phyloP scores from a whole-genome alignment of 2,329 filamentous ascomycete genomes.

The Delphinella strobiligena region DNA sequence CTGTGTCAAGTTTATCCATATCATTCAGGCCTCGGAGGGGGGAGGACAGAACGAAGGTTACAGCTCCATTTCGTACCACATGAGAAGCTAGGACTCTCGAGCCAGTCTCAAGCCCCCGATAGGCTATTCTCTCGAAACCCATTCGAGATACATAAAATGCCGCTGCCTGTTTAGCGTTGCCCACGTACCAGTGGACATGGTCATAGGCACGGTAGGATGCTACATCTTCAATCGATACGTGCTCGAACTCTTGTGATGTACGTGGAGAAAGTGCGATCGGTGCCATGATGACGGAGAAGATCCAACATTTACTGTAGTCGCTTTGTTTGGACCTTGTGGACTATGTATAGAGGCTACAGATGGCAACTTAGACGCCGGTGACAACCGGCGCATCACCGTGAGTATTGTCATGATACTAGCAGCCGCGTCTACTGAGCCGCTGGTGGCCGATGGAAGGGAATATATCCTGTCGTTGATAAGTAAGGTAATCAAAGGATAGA shows the following conservation, averaged over 20 bases:
- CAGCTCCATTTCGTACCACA: conserved; percentile 63
- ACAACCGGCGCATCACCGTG: too few species aligned
- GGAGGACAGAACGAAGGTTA: conserved; percentile 75
- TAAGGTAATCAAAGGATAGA: too few species aligned
- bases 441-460: too few species aligned
- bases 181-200: conserved; percentile 91
- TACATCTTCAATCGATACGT: conserved; percentile 5
- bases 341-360: too few species aligned
- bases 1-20: conserved; percentile 20
- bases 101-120: conserved; percentile 79
- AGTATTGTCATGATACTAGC: too few species aligned
- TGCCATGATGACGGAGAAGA: conserved; percentile 18
- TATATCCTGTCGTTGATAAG: too few species aligned
- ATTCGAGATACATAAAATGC: conserved; percentile 80
- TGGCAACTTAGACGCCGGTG: too few species aligned
- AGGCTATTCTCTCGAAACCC: conserved; percentile 73
- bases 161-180: conserved; percentile 91
- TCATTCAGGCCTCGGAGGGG: conserved; percentile 47
- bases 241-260: conserved; percentile 7
- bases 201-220: conserved; percentile 67
- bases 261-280: conserved; percentile 25
- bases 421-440: too few species aligned
- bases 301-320: too few species aligned
- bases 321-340: too few species aligned
- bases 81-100: conserved; percentile 71